Evolutionary conservation across 345 rosid species (phyloP), one percentile per base, ranked within the genome.

Genomic region (Ceriops decandra): DNA sequence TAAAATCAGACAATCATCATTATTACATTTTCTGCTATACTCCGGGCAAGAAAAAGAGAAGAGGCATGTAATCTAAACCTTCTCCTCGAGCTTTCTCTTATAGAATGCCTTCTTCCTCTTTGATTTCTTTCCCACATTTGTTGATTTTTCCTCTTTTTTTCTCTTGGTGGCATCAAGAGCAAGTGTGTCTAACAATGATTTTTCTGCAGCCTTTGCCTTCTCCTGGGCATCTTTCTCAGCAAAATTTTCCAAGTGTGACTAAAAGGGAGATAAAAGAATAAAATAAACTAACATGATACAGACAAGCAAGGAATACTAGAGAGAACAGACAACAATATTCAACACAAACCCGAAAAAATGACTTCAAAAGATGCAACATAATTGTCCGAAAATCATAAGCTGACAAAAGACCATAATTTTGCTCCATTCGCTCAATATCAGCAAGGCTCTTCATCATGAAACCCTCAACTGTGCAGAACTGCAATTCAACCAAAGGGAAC

Each of bases 261-360:
- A 27, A 36, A 11, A 3, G 13, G 11, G 9, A 33, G 47, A 38
- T 2, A 38, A 38, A 19, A 7, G 13, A n/a, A 62, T 7, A 36
- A 26, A 22, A 62, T n/a, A 35, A 17, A 36, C 21, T 3, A 17
- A 26, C 46, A 26, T 57, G 36, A 57, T 5, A 57, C 7, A 27
- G 6, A 16, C 31, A 42, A 7, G 28, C 1, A 6, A 19, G 24
- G 7, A 66, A 52, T 5, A 53, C 13, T 16, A 28, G 17, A 8
- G 11, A 53, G 22, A n/a, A 31, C 22, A 66, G 36, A 38, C 58
- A 5, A 7, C 26, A 52, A 22, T 5, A 9, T 52, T 10, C 51
- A 22, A 53, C 20, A 53, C 60, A 20, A 53, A 66, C 69, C 60
- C 35, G 10, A 2, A 66, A 32, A 35, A 52, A 66, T 53, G 69